Conservation (phyloP, 257 asterid genomes). For the Verbascum thapsus region DNA sequence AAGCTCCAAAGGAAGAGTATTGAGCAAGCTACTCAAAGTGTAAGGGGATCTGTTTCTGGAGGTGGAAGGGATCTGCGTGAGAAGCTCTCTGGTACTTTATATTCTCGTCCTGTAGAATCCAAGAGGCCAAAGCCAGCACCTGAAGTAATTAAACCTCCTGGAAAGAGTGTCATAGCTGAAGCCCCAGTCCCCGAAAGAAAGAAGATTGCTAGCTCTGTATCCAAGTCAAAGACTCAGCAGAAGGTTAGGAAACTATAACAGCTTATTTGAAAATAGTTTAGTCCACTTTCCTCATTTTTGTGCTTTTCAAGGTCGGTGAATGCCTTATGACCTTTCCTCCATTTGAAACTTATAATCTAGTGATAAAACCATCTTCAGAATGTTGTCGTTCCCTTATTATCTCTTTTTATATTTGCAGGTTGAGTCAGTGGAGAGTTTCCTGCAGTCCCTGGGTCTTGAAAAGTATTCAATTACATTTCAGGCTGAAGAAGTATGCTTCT, state of each 20-base stretch:
- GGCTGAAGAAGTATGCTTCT: slow-evolving; percentile 72
- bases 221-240: slow-evolving; percentile 58
- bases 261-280: slow-evolving; percentile 6
- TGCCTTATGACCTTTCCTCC: neutral
- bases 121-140: slow-evolving; percentile 45
- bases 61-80: slow-evolving; percentile 76
- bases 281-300: neutral
- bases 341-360: neutral
- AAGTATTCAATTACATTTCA: slow-evolving; percentile 80
- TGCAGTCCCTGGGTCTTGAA: slow-evolving; percentile 77
- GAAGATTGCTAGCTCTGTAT: slow-evolving; percentile 42
- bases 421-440: slow-evolving; percentile 69
- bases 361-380: neutral
- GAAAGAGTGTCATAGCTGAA: slow-evolving; percentile 53
- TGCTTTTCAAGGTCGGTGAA: neutral
- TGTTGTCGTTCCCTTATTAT: slow-evolving; percentile 26
- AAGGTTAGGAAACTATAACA: slow-evolving; percentile 38
- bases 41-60: slow-evolving; percentile 50
- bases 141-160: slow-evolving; percentile 55
- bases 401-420: slow-evolving; percentile 52
- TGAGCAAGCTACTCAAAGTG: slow-evolving; percentile 49
- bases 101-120: slow-evolving; percentile 45
- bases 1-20: slow-evolving; percentile 71
- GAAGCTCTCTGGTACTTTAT: slow-evolving; percentile 70
- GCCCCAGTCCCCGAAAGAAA: slow-evolving; percentile 46